Evolutionary conservation across 805 yeast species (phyloP).

Genomic region (Candida ulmi): DNA sequence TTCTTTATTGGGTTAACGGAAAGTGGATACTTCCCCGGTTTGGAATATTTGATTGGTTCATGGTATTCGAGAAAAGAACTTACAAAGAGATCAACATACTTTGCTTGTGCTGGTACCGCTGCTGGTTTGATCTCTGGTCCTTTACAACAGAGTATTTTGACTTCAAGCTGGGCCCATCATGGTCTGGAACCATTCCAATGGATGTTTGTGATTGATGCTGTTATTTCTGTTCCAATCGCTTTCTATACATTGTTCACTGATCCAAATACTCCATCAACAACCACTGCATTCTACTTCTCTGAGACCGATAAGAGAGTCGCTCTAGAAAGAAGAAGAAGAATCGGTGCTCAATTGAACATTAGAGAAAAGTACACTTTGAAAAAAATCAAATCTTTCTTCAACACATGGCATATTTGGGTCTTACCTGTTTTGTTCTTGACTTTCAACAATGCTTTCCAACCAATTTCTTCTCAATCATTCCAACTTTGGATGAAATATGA

Average conservation of each 20-base stretch:
- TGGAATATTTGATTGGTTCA: constrained; percentile 36
- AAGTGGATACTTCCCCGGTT: constrained; percentile 41
- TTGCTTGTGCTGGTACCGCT: constrained; percentile 29
- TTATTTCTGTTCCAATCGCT: constrained; percentile 36
- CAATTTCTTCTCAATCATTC: constrained; percentile 37
- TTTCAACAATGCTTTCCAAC: constrained; percentile 13
- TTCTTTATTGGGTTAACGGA: constrained; percentile 38
- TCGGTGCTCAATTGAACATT: constrained; percentile 35
- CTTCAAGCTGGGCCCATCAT: constrained; percentile 8
- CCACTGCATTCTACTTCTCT: constrained; percentile 34
- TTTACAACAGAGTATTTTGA: constrained; percentile 28
- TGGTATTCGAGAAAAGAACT: constrained; percentile 31
- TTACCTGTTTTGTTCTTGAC: constrained; percentile 26
- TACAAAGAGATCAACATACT: constrained; percentile 27
- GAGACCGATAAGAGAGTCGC: constrained; percentile 37
- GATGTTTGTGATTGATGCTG: constrained; percentile 40
- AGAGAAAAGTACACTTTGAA: constrained; percentile 33
- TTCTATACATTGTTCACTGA: constrained; percentile 33
- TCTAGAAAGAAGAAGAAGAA: constrained; percentile 35
- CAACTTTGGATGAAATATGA: constrained; percentile 37
- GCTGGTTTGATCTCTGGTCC: constrained; percentile 28
- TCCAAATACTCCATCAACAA: constrained; percentile 26
- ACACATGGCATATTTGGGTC: constrained; percentile 41
- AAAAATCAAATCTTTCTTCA: constrained; percentile 33
- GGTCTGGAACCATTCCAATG: constrained; percentile 31